Evolutionary conservation across 2,329 filamentous ascomycete genomes (phyloP), one percentile per base, ranked within the genome.

Genomic region (Aspergillus novofumigatus): DNA sequence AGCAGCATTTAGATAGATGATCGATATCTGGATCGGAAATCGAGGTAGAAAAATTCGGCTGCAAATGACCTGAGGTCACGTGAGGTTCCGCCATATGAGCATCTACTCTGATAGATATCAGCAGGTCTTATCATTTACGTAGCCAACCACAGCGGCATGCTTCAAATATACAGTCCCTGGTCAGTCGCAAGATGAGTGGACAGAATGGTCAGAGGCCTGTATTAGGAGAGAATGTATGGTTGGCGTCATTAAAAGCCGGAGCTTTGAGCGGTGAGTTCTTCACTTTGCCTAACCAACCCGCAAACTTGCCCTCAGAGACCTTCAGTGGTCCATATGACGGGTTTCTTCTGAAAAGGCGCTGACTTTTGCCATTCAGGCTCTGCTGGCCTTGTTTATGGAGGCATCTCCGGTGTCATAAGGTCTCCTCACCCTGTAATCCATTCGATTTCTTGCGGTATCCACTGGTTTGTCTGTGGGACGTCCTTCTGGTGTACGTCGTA

Each of bases 381-480:
- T 25, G 77, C 81, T 49, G 89, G 89, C 32, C 71, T 87, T 26
- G 70, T 89, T 29, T 79, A 85, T 53, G 89, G 88, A 38, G 86
- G 88, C 52, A 83, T 87, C 51, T 82, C 83, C 38, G 92, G 91
- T 28, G 87, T 95, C 49, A 73, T 92, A 50, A 83, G 86, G 57
- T 87, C 88, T 20, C 81, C 79, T 23, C 84, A 90, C 3, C 81
- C 83, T 3, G 71, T 85, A 2, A 74, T 93, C 6, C 93, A 91
- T 75, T 87, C 90, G 0, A 65, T 88, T 11, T 82, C 87, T 41
- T 86, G 88, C 23, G 89, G 90, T 20, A 78, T 90, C 44, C 91
- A 96, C 75, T 96, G 90, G 84, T 91, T 91, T 73, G 81, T 84
- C 45, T 81, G 95, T 42, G 91, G 91, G 38, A 85, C 83, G 49